Percentiles rank a stretch among this genome's conserved stretches.
phyloP scores from a whole-genome alignment of 2,329 filamentous ascomycete species.

The Fusarium sp. region DNA sequence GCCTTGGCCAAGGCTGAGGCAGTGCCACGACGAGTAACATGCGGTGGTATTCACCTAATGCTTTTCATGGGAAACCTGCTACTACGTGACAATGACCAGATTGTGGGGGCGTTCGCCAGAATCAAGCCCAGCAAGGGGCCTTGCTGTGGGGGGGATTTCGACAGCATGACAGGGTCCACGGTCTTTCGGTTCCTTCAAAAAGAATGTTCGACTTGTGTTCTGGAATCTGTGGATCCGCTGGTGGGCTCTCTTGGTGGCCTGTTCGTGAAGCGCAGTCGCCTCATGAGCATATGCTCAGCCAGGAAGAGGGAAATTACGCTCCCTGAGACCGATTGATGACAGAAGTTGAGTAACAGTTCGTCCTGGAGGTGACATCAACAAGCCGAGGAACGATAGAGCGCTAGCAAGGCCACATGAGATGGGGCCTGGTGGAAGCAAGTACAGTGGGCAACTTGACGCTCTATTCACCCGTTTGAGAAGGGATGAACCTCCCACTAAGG shows the following conservation, averaged over 20 bases:
- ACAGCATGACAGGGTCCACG: constrained; percentile 22
- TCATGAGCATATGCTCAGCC: constrained; percentile 21
- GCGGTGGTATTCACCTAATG: constrained; percentile 34
- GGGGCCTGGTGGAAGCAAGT: neutral
- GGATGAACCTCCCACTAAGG: constrained; percentile 27
- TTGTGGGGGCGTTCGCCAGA: constrained; percentile 38
- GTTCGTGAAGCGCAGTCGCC: constrained; percentile 30
- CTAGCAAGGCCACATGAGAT: constrained; percentile 2
- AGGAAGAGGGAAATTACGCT: constrained; percentile 22
- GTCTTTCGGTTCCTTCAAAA: constrained; percentile 18
- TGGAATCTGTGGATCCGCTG: constrained; percentile 36
- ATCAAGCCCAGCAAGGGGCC: constrained; percentile 9
- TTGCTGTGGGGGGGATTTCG: constrained; percentile 11
- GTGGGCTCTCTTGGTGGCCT: constrained; percentile 29
- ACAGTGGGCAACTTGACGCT: constrained; percentile 17
- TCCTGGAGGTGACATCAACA: constrained; percentile 6
- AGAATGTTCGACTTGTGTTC: constrained; percentile 37
- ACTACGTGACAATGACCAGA: constrained; percentile 22
- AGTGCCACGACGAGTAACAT: constrained; percentile 20
- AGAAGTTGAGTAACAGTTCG: neutral
- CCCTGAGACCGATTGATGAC: neutral
- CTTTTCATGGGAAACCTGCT: constrained; percentile 16
- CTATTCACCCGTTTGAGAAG: constrained; percentile 15
- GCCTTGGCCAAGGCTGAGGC: constrained; percentile 17
- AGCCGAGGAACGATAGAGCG: constrained; percentile 4